A percentile compares a stretch with the other conserved stretches of the same genome.
These are phyloP conservation scores for Setaria italica DNA, from an alignment of 202 grass and related monocot genomes.

Conservation along the genomic window DNA sequence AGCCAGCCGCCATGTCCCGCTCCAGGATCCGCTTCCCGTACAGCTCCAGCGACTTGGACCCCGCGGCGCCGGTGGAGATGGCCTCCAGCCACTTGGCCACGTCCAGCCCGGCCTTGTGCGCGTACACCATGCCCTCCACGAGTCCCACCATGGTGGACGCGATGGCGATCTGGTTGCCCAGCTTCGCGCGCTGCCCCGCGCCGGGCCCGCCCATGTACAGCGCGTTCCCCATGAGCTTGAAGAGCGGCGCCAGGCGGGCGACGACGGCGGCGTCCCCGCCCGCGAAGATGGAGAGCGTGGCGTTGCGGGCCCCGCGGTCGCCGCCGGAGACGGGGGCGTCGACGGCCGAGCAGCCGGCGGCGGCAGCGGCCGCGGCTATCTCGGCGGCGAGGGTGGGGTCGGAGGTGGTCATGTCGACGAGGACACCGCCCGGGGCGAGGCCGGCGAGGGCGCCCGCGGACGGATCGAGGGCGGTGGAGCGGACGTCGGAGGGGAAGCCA, in stretches of 20 bases:
- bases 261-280: conserved; percentile 71
- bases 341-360: conserved; percentile 52
- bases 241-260: conserved; percentile 64
- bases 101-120: conserved; percentile 90
- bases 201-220: conserved; percentile 87
- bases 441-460: conserved; percentile 63
- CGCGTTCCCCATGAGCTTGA: conserved; percentile 83
- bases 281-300: conserved; percentile 78
- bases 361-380: conserved; percentile 58
- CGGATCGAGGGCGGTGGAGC: conserved; percentile 67
- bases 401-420: conserved; percentile 95
- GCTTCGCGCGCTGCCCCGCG: conserved; percentile 78
- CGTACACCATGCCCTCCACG: conserved; percentile 94
- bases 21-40: conserved; percentile 90
- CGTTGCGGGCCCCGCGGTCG: conserved; percentile 75
- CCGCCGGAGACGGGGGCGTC: conserved; percentile 85
- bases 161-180: conserved; percentile 94
- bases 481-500: conserved; percentile 85
- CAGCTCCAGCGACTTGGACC: conserved; percentile 83
- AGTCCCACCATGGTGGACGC: conserved; percentile 98
- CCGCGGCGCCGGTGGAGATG: conserved; percentile 86
- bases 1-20: conserved; percentile 87
- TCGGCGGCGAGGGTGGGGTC: conserved; percentile 80
- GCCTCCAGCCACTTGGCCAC: conserved; percentile 87
- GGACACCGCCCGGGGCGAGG: conserved; percentile 65